phyloP scores from a whole-genome alignment of 2,329 filamentous ascomycete genomes.

The Tolypocladium inflatum region DNA sequence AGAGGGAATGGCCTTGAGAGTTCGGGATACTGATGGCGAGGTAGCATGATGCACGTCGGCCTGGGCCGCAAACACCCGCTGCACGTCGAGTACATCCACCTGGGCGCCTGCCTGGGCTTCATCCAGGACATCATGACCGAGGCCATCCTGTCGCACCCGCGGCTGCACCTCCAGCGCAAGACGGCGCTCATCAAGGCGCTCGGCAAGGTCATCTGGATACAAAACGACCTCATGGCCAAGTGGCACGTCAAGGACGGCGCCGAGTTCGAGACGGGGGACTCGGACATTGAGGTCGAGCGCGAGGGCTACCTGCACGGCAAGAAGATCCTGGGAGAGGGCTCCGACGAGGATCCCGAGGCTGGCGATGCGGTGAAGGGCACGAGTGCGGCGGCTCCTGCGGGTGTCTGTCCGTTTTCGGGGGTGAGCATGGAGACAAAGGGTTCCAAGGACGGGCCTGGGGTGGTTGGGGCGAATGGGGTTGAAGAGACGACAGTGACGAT shows the following conservation, averaged over 20 bases:
- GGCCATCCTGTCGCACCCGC: slow-evolving; percentile 63
- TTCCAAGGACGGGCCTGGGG: not conserved
- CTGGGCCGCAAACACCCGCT: slow-evolving; percentile 61
- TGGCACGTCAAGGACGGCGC: slow-evolving; percentile 66
- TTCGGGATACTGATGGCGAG: not conserved
- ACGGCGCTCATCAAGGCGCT: slow-evolving; percentile 66
- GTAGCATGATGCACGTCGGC: slow-evolving; percentile 73
- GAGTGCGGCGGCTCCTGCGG: not conserved
- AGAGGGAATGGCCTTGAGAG: not conserved
- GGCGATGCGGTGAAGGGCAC: not conserved
- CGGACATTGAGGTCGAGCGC: slow-evolving; percentile 42
- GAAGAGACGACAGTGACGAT: not conserved
- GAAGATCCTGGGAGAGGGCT: slow-evolving; percentile 38
- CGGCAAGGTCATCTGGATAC: slow-evolving; percentile 78
- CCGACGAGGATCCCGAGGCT: not conserved
- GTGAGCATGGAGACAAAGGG: not conserved
- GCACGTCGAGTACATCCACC: slow-evolving; percentile 73
- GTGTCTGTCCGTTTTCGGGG: not conserved
- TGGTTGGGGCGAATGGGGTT: not conserved
- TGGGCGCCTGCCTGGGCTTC: slow-evolving; percentile 61
- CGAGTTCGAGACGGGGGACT: slow-evolving; percentile 40
- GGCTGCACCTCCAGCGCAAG: slow-evolving; percentile 57
- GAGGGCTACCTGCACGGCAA: slow-evolving; percentile 58
- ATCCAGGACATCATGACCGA: slow-evolving; percentile 72
- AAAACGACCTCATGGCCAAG: slow-evolving; percentile 78